phyloP scores from a whole-genome alignment of 2,329 filamentous ascomycete species.

The Botrytis paeoniae region DNA sequence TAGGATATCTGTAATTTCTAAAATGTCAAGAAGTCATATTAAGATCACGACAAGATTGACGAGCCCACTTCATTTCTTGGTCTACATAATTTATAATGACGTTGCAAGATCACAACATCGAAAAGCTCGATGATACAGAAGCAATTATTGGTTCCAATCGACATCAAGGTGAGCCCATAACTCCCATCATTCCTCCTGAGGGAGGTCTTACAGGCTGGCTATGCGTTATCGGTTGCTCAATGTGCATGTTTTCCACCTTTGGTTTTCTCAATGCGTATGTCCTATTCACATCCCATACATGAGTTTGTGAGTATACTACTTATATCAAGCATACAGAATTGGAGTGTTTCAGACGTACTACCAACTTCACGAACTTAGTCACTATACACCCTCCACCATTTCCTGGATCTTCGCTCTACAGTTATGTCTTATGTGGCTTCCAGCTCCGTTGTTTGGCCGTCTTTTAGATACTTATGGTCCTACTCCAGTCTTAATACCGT shows the following conservation, averaged over 20 bases:
- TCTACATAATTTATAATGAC: not conserved
- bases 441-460: conserved; percentile 59
- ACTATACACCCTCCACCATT: conserved; percentile 11
- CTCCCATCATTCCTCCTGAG: not conserved
- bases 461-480: conserved; percentile 62
- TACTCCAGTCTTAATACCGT: conserved; percentile 49
- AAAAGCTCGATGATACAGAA: not conserved
- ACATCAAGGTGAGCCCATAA: too few species aligned
- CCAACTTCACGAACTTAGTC: not conserved
- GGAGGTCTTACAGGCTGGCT: not conserved
- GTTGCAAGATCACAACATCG: not conserved
- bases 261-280: conserved; percentile 13
- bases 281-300: not conserved
- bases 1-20: not conserved
- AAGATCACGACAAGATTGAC: not conserved
- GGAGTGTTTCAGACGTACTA: conserved; percentile 22
- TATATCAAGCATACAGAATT: not conserved
- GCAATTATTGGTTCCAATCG: not conserved
- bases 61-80: too few species aligned
- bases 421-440: conserved; percentile 22
- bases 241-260: conserved; percentile 8
- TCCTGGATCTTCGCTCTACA: conserved; percentile 19
- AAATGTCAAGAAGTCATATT: not conserved
- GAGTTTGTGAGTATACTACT: too few species aligned
- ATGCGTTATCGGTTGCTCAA: not conserved